These are phyloP conservation scores for Capsicum rhomboideum DNA, from an alignment of 257 asterid species.

Conservation along the genomic window DNA sequence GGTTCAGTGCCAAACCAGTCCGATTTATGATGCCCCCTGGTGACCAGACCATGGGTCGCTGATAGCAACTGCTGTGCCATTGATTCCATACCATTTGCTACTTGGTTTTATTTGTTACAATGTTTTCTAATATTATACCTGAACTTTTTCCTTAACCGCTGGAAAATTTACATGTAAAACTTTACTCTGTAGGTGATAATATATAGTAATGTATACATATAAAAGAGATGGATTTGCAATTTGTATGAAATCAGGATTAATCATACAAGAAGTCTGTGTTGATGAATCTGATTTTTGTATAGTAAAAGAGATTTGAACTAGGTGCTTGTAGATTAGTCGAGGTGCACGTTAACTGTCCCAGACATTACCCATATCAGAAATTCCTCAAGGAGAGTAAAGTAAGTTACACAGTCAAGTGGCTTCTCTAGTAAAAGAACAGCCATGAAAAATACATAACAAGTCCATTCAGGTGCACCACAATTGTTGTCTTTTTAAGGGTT, in stretches of 20 bases:
- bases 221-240: neutral
- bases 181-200: neutral
- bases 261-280: neutral
- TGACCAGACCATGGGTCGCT: constrained; percentile 79
- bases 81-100: neutral
- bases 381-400: too few species aligned
- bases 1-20: constrained; percentile 47
- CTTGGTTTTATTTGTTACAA: neutral
- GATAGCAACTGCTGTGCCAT: constrained; percentile 3
- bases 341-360: neutral
- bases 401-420: too few species aligned
- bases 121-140: neutral
- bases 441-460: neutral
- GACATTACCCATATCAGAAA: too few species aligned
- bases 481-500: neutral
- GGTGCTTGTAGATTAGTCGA: neutral
- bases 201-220: neutral
- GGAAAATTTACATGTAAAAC: neutral
- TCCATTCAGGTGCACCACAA: neutral
- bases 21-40: constrained; percentile 70
- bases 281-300: neutral
- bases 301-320: neutral
- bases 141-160: neutral
- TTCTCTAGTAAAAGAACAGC: too few species aligned
- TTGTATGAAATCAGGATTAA: neutral